phyloP scores from a whole-genome alignment of 2,329 filamentous ascomycete genomes.

The Sarocladiaceae sp. region DNA sequence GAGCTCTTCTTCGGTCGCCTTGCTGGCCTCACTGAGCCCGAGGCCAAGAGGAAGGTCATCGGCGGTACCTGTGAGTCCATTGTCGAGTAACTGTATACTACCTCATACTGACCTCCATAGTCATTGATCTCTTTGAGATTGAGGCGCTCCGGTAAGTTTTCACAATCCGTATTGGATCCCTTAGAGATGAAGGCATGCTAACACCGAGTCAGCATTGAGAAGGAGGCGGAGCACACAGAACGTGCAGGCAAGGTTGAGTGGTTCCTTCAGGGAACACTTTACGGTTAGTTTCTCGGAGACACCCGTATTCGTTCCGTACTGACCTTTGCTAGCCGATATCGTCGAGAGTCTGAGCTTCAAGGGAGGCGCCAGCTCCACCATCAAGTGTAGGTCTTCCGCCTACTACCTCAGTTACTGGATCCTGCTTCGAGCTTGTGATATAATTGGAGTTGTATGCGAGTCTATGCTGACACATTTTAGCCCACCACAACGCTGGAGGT shows the following conservation, averaged over 20 bases:
- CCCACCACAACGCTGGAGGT: conserved; percentile 62
- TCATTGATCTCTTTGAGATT: conserved; percentile 68
- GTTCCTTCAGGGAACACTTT: conserved; percentile 80
- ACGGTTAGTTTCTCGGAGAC: neutral
- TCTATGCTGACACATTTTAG: conserved; percentile 12
- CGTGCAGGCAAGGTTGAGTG: conserved; percentile 75
- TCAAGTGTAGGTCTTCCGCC: conserved; percentile 35
- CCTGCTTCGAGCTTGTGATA: too few species aligned
- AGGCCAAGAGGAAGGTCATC: conserved; percentile 89
- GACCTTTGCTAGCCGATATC: conserved; percentile 18
- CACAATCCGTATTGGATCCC: neutral
- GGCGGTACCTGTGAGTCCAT: conserved; percentile 52
- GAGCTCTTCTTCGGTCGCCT: conserved; percentile 75
- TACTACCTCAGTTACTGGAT: too few species aligned
- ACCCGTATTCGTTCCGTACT: neutral
- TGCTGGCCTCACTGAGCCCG: conserved; percentile 71
- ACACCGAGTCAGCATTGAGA: conserved; percentile 56
- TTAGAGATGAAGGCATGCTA: conserved; percentile 11
- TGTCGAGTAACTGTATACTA: neutral
- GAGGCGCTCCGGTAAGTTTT: conserved; percentile 49
- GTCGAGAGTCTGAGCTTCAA: conserved; percentile 48
- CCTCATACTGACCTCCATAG: conserved; percentile 13
- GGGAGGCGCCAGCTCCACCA: conserved; percentile 41
- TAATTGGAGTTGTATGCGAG: neutral
- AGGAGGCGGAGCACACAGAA: conserved; percentile 60